Evolutionary conservation across 805 yeast species (phyloP), one percentile per base, ranked within the genome.

Genomic region (Spathaspora hagerdaliae): DNA sequence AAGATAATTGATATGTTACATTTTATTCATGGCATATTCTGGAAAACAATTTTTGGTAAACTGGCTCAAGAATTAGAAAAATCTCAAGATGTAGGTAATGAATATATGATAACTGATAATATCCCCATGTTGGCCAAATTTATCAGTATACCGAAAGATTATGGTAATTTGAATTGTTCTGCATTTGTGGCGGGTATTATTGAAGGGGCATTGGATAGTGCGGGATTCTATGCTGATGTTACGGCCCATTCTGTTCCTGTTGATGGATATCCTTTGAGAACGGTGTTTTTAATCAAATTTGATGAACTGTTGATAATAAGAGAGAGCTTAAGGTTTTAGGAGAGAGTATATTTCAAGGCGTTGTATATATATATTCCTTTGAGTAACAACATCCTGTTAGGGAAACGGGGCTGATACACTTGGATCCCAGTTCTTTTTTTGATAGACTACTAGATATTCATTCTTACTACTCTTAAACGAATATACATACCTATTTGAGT

Each of bases 151-250:
- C 96, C 96, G 2, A 80, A 78, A 53, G 96, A 89, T 51, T 81
- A 84, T 58, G 82, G 86, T 9, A 82, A 82, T 50, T 73, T 88
- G 56, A 87, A 85, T 58, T 86, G 94, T 57, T 82, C 85, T 12
- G 91, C 96, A 0, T 87, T 85, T 58, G 79, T 83, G 1, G 96
- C 96, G 0, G 96, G 96, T 0, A 75, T 89, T 12, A 74, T 88
- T 36, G 96, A 89, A 60, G 96, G 95, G 0, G 82, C 88, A 1
- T 67, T 89, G 47, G 94, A 86, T 55, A 73, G 85, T 5, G 72
- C 87, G 1, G 82, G 81, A 51, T 87, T 87, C 58, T 81, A 76
- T 44, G 90, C 92, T 11, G 72, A 69, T 39, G 96, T 89, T 7
- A 79, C 86, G n/a, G 96, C 96, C 1, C 96, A 89, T 57, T 75